These are phyloP conservation scores for Acanthochlamys bracteata DNA, from an alignment of 106 monocot species.

Conservation along the genomic window DNA sequence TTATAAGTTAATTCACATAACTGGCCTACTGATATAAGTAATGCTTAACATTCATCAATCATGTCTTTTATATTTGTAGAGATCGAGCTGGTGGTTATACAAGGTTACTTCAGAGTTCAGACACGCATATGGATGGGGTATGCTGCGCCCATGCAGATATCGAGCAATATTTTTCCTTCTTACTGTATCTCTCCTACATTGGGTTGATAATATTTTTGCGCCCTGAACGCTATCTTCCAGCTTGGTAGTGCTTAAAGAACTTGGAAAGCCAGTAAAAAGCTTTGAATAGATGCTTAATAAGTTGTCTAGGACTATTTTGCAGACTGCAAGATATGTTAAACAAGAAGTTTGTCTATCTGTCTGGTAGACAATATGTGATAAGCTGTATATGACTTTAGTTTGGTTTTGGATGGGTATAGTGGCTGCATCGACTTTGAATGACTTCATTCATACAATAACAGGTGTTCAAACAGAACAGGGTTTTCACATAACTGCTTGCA, in stretches of 20 bases:
- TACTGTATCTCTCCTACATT: not conserved
- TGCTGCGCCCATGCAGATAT: constrained; percentile 99
- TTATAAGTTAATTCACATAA: constrained; percentile 92
- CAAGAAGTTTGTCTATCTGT: too few species aligned
- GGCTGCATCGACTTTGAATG: too few species aligned
- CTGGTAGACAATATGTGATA: too few species aligned
- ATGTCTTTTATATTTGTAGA: constrained; percentile 13
- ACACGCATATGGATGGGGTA: constrained; percentile 94
- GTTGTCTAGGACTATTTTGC: too few species aligned
- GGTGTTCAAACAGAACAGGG: too few species aligned
- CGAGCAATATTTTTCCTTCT: constrained; percentile 46
- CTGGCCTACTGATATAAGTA: constrained; percentile 97
- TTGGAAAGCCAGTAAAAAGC: too few species aligned
- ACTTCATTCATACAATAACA: too few species aligned
- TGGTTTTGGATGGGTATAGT: too few species aligned
- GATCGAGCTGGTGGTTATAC: constrained; percentile 96
- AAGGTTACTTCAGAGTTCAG: constrained; percentile 71
- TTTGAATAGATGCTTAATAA: too few species aligned
- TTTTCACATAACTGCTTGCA: too few species aligned
- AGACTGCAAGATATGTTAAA: too few species aligned
- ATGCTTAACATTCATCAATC: not conserved
- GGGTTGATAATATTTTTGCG: not conserved
- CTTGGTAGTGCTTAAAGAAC: not conserved
- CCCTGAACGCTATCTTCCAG: not conserved
- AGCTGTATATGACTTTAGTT: too few species aligned